These are phyloP conservation scores for Eragrostis tef DNA, from an alignment of 202 grass and related monocot genomes.

Conservation along the genomic window DNA sequence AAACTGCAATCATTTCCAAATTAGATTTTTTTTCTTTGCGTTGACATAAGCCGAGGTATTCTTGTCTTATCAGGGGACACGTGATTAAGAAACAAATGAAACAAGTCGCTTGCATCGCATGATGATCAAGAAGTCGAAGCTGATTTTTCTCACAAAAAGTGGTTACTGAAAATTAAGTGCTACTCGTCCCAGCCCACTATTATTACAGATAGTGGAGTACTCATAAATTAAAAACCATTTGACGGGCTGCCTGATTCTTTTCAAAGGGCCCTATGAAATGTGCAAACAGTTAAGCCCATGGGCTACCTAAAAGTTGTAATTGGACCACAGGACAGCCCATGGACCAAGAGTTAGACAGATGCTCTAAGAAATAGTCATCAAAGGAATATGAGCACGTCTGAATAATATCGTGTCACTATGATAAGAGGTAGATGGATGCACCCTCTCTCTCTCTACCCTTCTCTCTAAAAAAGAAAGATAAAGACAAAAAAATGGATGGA, in stretches of 20 bases:
- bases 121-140: too few species aligned
- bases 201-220: too few species aligned
- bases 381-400: neutral
- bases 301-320: neutral
- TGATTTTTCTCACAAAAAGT: too few species aligned
- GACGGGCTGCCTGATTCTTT: neutral
- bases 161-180: too few species aligned
- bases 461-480: too few species aligned
- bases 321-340: neutral
- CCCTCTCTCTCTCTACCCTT: too few species aligned
- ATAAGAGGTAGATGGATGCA: neutral
- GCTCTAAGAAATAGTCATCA: too few species aligned
- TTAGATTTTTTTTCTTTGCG: neutral
- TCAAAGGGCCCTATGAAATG: neutral
- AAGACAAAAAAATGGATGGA: too few species aligned
- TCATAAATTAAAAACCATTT: neutral
- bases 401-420: too few species aligned
- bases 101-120: neutral
- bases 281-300: neutral
- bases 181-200: too few species aligned
- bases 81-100: neutral
- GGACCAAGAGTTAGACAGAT: too few species aligned
- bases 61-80: neutral
- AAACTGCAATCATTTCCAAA: conserved; percentile 21
- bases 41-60: too few species aligned